phyloP scores from a whole-genome alignment of 805 yeast genomes.

The Kuraishia capsulata region DNA sequence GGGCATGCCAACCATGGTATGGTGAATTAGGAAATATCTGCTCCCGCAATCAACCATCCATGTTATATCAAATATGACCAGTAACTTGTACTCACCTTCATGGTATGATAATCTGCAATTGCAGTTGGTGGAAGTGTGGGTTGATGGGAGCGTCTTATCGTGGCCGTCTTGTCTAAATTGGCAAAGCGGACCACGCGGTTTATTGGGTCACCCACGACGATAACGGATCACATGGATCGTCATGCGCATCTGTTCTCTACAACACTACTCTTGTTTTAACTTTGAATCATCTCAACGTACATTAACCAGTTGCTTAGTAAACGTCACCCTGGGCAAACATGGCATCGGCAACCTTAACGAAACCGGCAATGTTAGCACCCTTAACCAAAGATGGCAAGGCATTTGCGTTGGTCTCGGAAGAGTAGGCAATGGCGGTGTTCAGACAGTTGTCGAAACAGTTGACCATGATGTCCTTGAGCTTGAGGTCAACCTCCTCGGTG shows the following conservation, averaged over 20 bases:
- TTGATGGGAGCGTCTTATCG: no score
- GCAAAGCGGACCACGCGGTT: not conserved
- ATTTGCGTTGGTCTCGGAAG: conserved; percentile 55
- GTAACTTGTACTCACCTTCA: no score
- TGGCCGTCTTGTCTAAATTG: no score
- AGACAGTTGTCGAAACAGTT: conserved; percentile 90
- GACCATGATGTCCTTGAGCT: conserved; percentile 88
- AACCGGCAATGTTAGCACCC: conserved; percentile 99
- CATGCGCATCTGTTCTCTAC: no score
- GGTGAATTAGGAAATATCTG: no score
- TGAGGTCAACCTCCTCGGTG: conserved; percentile 82
- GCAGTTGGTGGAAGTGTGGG: no score
- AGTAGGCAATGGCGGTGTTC: conserved; percentile 74
- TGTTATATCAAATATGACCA: no score
- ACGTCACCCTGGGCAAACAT: conserved; percentile 96
- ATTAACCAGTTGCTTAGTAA: conserved; percentile 23
- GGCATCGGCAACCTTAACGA: conserved; percentile 96
- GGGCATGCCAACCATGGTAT: no score
- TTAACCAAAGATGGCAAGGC: conserved; percentile 89
- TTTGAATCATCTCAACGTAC: no score
- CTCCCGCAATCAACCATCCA: no score
- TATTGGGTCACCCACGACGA: not conserved
- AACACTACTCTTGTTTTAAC: not conserved
- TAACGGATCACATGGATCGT: no score
- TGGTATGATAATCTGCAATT: no score